Evolutionary conservation across 2,329 filamentous ascomycete genomes (phyloP), one percentile per base, ranked within the genome.

Genomic region (Pestalotiopsis sp.): DNA sequence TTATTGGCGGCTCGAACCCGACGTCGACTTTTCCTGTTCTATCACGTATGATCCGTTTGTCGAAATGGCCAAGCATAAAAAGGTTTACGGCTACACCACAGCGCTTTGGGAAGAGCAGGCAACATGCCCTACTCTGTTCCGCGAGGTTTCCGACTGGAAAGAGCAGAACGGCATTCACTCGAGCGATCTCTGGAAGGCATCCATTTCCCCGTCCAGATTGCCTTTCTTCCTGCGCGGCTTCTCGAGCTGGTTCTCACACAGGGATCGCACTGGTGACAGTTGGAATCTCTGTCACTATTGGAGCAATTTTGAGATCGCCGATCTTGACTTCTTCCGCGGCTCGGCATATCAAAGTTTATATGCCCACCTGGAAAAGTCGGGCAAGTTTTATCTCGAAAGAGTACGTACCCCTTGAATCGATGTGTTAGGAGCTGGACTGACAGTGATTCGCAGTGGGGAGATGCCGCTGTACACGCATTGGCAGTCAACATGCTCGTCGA

Each of bases 1-100:
- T 80, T 84, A 84, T 74, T 84, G 82, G 82, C 77, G 82, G n/a
- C 74, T 84, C 17, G 82, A 84, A 68, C 81, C 82, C n/a, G 79
- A 82, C 63, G 80, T 83, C 66, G 78, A 83, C 65, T 84, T 81
- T 70, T 79, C 76, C 69, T 84, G 82, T 75, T 78, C 79, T 62
- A 80, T 84, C 49, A 82, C 81, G 14, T 84, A 84, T 74, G 82
- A 84, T 71, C 82, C 82, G 12, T 84, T 84, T 65, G 80, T 79
- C n/a, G 79, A 83, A 71, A 83, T 84, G 82, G 80, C 80, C 65
- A 75, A 76, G 68, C 79, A 79, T 71, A 76, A 77, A 67, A 83
- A 84, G 71, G 77, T 81, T 12, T 84, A 84, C 68, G 82, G 82
- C 39, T 84, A 77, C 72, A 83, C 81, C 1, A 81, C 83, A 59